Percentiles rank a stretch among this genome's conserved stretches.
These are phyloP conservation scores for Pulveroboletus sp. DNA, from an alignment of 1,284 basidiomycete species.

Conservation along the genomic window DNA sequence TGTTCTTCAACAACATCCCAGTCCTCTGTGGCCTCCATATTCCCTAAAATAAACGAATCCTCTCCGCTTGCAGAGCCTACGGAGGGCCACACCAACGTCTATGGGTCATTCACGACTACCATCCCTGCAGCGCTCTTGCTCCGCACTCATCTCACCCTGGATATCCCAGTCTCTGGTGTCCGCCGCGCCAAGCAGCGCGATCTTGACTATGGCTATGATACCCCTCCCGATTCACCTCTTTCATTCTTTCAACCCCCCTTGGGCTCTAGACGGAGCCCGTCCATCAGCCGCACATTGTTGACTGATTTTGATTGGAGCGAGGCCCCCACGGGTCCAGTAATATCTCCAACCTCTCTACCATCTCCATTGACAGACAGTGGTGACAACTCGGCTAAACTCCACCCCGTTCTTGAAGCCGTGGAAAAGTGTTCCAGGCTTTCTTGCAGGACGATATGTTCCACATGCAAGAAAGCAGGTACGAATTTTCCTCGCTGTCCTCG, in stretches of 20 bases:
- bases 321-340: background rate
- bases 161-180: constrained; percentile 20
- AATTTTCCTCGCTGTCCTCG: constrained; percentile 68
- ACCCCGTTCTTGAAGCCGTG: constrained; percentile 53
- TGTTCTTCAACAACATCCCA: constrained; percentile 31
- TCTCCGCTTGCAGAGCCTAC: constrained; percentile 31
- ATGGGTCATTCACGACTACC: constrained; percentile 51
- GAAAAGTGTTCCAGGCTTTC: constrained; percentile 60
- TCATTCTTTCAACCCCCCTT: constrained; percentile 20
- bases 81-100: constrained; percentile 39
- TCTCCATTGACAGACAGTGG: constrained; percentile 31
- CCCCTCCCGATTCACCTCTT: constrained; percentile 36
- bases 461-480: constrained; percentile 56
- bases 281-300: constrained; percentile 41
- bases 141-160: constrained; percentile 19
- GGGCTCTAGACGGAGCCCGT: constrained; percentile 32
- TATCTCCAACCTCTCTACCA: constrained; percentile 23
- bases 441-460: constrained; percentile 47
- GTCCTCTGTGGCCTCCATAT: constrained; percentile 36
- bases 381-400: constrained; percentile 32
- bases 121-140: constrained; percentile 33
- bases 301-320: constrained; percentile 20
- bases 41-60: constrained; percentile 33
- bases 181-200: constrained; percentile 6
- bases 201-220: constrained; percentile 28